Base-by-base conservation (phyloP, 2,329 filamentous ascomycete species). In the Lomentospora prolificans region DNA sequence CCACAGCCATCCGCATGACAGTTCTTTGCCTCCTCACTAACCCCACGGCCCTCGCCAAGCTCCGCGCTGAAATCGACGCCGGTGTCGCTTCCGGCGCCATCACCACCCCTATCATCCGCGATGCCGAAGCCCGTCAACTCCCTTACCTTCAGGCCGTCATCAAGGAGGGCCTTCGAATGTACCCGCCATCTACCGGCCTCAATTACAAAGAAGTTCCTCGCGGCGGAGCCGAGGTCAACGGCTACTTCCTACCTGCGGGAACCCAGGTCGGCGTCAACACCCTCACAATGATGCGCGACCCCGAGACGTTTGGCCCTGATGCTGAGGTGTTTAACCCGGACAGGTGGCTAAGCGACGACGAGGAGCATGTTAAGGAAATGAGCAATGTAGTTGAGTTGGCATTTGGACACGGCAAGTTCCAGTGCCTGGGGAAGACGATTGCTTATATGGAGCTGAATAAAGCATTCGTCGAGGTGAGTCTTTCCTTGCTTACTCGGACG, bases 21-120 rank as follows among this genome's bases (percentile, higher is more conserved):
- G 58, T 84, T 51, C 69, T 82, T 10, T 74, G 77, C 60, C 64
- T 84, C 52, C 70, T 77, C 4, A 77, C 72, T 0, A 75, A 74
- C 33, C 77, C 78, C 0, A 65, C 67, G 0, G 70, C 76, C 0
- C 75, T 78, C 54, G 51, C 60, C 2, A 72, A 71, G 3, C 67
- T 85, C 0, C 73, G 75, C 28, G 60, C 60, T 0, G 81, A 84
- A 59, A 71, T 82, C 27, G 72, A 77, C 46, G 56, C 61, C 1
- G 64, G 65, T 3, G 55, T 58, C 31, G 44, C 55, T 22, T 60
- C 60, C 9, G 61, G 59, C 17, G 51, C 60, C 30, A 63, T 71
- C 17, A 60, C 65, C 0, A 27, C 50, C 22, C 65, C 65, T 33
- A 61, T 66, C 56, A 64, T 41, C 36, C 36, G 59, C 9, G 67